These are phyloP conservation scores for Neurospora discreta DNA, from an alignment of 495 filamentous ascomycete species.

Conservation along the genomic window DNA sequence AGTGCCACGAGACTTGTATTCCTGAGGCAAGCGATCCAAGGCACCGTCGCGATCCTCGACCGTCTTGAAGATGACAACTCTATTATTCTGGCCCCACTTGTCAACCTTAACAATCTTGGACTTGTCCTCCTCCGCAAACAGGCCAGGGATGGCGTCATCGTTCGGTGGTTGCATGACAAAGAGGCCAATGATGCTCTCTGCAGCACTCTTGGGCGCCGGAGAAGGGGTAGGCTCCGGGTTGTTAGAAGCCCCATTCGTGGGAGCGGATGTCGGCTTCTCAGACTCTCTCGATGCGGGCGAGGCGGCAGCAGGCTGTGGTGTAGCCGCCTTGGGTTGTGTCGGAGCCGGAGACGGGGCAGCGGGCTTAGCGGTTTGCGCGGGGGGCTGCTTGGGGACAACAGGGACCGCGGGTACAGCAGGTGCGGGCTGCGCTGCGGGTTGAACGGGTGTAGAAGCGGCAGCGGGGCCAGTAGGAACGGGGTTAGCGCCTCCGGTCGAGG, in stretches of 20 bases:
- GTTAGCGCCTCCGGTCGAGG: conserved; percentile 19
- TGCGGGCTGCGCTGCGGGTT: conserved; percentile 13
- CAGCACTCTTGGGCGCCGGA: conserved; percentile 30
- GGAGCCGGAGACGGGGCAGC: conserved; percentile 24
- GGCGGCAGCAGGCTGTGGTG: conserved; percentile 29
- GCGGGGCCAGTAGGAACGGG: conserved; percentile 23
- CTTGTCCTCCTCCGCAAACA: conserved; percentile 74
- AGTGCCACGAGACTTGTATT: conserved; percentile 53
- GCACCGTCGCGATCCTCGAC: conserved; percentile 68
- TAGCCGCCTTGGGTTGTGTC: conserved; percentile 43
- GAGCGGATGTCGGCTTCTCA: conserved; percentile 31
- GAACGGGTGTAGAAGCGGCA: conserved; percentile 14
- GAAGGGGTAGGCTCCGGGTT: conserved; percentile 35
- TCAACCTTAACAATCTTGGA: conserved; percentile 69
- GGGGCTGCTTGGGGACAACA: conserved; percentile 11
- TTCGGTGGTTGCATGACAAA: conserved; percentile 73
- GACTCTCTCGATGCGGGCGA: conserved; percentile 34
- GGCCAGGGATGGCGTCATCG: conserved; percentile 64
- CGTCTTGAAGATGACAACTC: conserved; percentile 69
- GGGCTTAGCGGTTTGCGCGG: conserved; percentile 27
- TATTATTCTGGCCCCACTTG: conserved; percentile 60
- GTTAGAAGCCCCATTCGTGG: conserved; percentile 40
- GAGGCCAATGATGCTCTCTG: conserved; percentile 54
- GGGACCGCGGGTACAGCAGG: conserved; percentile 16
- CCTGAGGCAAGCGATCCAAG: conserved; percentile 57